Evolutionary conservation across 129 eudicot genomes (phyloP), one percentile per base, ranked within the genome.

Genomic region (Pseudognaphalium luteoalbum): DNA sequence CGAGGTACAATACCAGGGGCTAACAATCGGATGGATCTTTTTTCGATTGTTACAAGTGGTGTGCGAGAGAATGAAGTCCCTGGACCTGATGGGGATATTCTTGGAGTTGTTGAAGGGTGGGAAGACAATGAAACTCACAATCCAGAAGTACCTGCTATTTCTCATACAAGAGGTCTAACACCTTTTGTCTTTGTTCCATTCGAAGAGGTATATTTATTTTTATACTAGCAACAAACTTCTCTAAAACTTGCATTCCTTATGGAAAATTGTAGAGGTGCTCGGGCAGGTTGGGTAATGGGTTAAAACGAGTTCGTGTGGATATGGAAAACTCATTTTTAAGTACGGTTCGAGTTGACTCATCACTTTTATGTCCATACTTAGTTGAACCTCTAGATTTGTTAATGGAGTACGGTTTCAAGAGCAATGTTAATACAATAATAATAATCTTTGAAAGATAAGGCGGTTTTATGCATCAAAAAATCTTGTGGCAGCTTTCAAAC

Each of bases 81-180:
- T 12, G 85, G 88, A 35, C 91, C 85, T 32, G 88, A 79, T 17
- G 99, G 89, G 41, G 91, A 95, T 77, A 83, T 91, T 82, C 97
- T 95, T 79, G 94, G 88, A 66, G 84, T 91, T n/a, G 96, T 94
- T 71, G 97, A 86, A 86, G 87, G 92, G 32, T 95, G 97, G 99
- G 84, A 89, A 30, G 99, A 95, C 57, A 92, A 95, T 64, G 99
- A 95, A 86, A 95, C 92, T 3, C 99, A 95, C 73, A 84, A 94
- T 77, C 96, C 96, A 56, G 97, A 95, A 76, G 96, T 91, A 42
- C 99, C 99, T n/a, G 99, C 99, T 81, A 80, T 86, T 81, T 86
- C 99, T 44, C 99, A 95, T 80, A 91, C 84, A 64, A 86, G 97
- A 87, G 99, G 99, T 37, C 74, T 95, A 7, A 84, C 96, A 33